Evolutionary conservation across 2,329 filamentous ascomycete genomes (phyloP), one percentile per base, ranked within the genome.

Genomic region (Alternaria triticina): DNA sequence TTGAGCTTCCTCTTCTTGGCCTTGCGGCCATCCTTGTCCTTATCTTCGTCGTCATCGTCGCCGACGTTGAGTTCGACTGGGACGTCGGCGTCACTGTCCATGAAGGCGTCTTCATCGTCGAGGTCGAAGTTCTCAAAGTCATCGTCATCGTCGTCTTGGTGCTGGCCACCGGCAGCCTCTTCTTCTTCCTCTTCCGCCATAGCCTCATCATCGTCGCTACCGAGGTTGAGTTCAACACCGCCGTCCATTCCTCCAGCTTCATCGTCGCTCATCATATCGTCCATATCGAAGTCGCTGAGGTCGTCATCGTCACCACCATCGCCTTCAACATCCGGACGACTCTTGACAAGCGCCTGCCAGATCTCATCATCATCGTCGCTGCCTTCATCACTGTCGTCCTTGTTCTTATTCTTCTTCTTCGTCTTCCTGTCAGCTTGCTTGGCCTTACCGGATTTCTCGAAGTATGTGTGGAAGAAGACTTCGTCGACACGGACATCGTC

Each of bases 381-480:
- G 59, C 90, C 89, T 62, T 78, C 79, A 58, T 80, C 79, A 52
- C 77, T 73, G 62, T 75, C 76, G 5, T 75, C 83, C 20, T 81
- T 77, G 59, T 80, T 81, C 52, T 79, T 79, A 43, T 73, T 79
- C 54, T 83, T 83, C 73, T 85, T 87, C 68, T 85, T 83, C 54
- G 83, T 81, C 78, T 87, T 86, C 81, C 87, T 87, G 71, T 86
- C 85, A 72, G 84, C 86, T 65, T 78, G 78, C 74, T 86, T 85
- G 70, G 84, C 82, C 67, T 85, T 86, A 52, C 84, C 87, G 11
- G 84, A 82, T 76, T 90, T 87, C 60, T 88, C 90, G 82, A 99
- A 99, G 87, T 99, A 99, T 70, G 93, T 90, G 80, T 99, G 96
- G 88, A 99, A 99, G 88, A 99, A 99, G 43, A 94, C 92, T 77